phyloP scores from a whole-genome alignment of 2,329 filamentous ascomycete species.

The Trichoderma sp. region DNA sequence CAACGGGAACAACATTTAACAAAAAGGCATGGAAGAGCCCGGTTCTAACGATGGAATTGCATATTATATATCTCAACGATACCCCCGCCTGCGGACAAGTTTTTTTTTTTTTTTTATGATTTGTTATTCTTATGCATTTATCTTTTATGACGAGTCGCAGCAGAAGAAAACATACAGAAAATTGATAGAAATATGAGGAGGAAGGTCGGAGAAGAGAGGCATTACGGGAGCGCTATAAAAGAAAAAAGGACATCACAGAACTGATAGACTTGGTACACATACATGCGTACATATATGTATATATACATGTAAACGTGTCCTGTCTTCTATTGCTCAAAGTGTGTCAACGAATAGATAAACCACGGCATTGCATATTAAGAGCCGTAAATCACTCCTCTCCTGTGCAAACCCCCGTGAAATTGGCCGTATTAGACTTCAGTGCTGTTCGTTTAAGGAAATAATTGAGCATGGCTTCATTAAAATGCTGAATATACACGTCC shows the following conservation, averaged over 20 bases:
- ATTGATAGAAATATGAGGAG: constrained; percentile 22
- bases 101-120: not conserved
- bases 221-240: not conserved
- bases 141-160: constrained; percentile 9
- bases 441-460: too few species aligned
- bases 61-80: constrained; percentile 48
- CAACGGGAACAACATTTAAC: constrained; percentile 21
- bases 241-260: not conserved
- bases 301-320: not conserved
- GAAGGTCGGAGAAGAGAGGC: not conserved
- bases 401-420: not conserved
- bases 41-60: constrained; percentile 38
- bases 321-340: not conserved
- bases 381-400: not conserved
- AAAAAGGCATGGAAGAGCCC: constrained; percentile 24
- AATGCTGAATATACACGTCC: not conserved
- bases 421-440: too few species aligned
- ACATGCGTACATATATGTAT: not conserved
- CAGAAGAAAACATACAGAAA: constrained; percentile 16
- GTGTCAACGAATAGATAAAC: not conserved
- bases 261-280: not conserved
- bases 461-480: not conserved
- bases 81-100: constrained; percentile 39
- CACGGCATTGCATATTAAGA: not conserved
- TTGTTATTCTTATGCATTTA: not conserved